Conservation (phyloP, 257 asterid genomes). For the Linaria vulgaris region DNA sequence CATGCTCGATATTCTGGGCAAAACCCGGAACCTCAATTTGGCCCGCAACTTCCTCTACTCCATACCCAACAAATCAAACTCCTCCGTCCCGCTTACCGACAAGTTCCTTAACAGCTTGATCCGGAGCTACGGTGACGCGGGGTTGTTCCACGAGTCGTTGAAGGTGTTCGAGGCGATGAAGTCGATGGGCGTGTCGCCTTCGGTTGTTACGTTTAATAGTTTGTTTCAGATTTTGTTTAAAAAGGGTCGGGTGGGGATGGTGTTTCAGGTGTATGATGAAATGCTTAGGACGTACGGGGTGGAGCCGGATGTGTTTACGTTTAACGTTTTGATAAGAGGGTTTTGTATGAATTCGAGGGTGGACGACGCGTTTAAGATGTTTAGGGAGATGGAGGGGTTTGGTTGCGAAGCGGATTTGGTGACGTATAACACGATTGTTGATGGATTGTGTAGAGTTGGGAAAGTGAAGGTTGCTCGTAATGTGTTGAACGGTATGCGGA, state of each 20-base stretch:
- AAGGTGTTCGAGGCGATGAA: conserved; percentile 65
- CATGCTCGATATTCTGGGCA: conserved; percentile 64
- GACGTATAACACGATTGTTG: conserved; percentile 71
- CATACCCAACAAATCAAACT: conserved; percentile 53
- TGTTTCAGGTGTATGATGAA: conserved; percentile 63
- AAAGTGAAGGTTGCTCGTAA: conserved; percentile 62
- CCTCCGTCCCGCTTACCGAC: conserved; percentile 50
- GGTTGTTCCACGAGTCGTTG: conserved; percentile 66
- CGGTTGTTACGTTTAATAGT: too few species aligned
- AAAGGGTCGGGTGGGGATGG: conserved; percentile 67
- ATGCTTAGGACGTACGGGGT: conserved; percentile 82
- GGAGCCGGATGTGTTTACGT: conserved; percentile 69
- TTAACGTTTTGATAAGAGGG: conserved; percentile 75
- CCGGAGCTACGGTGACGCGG: conserved; percentile 71
- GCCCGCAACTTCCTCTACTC: conserved; percentile 79
- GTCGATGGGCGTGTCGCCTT: too few species aligned
- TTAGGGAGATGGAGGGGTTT: conserved; percentile 73
- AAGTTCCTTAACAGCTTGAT: conserved; percentile 67
- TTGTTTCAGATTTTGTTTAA: conserved; percentile 58
- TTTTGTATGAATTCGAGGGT: conserved; percentile 68
- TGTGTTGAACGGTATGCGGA: conserved; percentile 63
- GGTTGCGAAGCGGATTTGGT: conserved; percentile 57
- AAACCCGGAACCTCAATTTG: conserved; percentile 55
- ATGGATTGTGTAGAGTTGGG: conserved; percentile 82
- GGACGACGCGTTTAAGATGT: conserved; percentile 68